A percentile compares a stretch with the other conserved stretches of the same genome.
Conservation (phyloP, 148 eudicot genomes). For the Camellia japonica region DNA sequence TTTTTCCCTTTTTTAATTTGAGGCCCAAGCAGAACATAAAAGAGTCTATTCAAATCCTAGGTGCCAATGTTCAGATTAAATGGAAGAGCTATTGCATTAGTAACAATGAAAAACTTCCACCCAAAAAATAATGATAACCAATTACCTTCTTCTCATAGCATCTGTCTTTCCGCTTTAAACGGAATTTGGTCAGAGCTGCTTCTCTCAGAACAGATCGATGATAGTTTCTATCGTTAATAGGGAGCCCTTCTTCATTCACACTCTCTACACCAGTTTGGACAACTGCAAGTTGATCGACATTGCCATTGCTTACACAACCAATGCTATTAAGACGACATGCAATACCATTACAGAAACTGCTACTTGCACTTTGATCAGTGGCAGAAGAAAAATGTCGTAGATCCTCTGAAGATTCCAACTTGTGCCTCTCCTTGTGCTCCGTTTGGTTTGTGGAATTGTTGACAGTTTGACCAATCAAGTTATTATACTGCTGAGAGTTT, state of each 20-base stretch:
- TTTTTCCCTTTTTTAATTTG: not conserved
- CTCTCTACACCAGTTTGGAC: constrained; percentile 26
- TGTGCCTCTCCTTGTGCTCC: constrained; percentile 33
- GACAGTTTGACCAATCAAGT: constrained; percentile 34
- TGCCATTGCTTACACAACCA: constrained; percentile 32
- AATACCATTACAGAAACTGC: constrained; percentile 48
- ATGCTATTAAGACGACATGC: constrained; percentile 28
- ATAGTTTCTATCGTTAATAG: constrained; percentile 28
- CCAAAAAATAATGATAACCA: not conserved
- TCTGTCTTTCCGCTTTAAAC: constrained; percentile 88
- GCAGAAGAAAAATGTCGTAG: constrained; percentile 39
- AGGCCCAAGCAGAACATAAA: not conserved
- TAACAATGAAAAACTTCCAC: not conserved
- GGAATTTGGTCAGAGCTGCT: constrained; percentile 77
- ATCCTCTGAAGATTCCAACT: constrained; percentile 35
- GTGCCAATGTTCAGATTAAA: not conserved
- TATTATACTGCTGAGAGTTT: constrained; percentile 17
- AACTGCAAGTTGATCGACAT: constrained; percentile 22
- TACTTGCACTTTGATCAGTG: constrained; percentile 60
- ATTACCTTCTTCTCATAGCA: constrained; percentile 94
- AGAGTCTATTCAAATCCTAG: not conserved
- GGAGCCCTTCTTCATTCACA: constrained; percentile 27
- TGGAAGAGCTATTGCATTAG: not conserved
- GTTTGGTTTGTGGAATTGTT: constrained; percentile 34
- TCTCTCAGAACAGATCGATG: constrained; percentile 59